phyloP scores from a whole-genome alignment of 441 rosid species.

The Jatropha multifida region DNA sequence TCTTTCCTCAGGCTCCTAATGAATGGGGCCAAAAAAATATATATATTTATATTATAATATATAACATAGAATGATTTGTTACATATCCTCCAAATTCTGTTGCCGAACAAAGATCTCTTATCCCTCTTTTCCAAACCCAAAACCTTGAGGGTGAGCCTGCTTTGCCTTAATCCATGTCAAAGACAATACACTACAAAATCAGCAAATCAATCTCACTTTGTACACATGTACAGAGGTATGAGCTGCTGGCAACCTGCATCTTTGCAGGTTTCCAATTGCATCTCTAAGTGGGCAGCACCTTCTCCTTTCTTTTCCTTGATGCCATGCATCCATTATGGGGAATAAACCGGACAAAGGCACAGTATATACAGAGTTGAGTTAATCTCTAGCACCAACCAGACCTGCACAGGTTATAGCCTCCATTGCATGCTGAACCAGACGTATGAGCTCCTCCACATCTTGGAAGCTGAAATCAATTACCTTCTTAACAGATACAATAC shows the following conservation, averaged over 20 bases:
- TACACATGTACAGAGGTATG: conserved; percentile 47
- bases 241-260: conserved; percentile 23
- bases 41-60: too few relatives aligned
- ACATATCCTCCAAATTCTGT: conserved; percentile 26
- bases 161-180: conserved; percentile 32
- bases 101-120: conserved; percentile 17
- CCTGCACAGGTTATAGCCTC: conserved; percentile 45
- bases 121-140: conserved; percentile 22
- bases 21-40: conserved; percentile 28
- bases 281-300: conserved; percentile 32
- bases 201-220: conserved; percentile 41
- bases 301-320: conserved; percentile 20
- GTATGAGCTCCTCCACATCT: conserved; percentile 62
- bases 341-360: conserved; percentile 23
- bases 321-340: conserved; percentile 21
- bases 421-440: conserved; percentile 57
- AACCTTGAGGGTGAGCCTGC: conserved; percentile 25
- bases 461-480: conserved; percentile 79
- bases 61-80: conserved; percentile 20
- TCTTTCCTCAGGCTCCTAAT: conserved; percentile 29
- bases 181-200: conserved; percentile 38
- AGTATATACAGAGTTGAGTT: conserved; percentile 30
- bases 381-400: conserved; percentile 37
- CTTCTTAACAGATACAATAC: conserved; percentile 49
- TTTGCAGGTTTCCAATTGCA: conserved; percentile 32